phyloP scores from a whole-genome alignment of 2,329 filamentous ascomycete genomes.

The Orbilia javanica region DNA sequence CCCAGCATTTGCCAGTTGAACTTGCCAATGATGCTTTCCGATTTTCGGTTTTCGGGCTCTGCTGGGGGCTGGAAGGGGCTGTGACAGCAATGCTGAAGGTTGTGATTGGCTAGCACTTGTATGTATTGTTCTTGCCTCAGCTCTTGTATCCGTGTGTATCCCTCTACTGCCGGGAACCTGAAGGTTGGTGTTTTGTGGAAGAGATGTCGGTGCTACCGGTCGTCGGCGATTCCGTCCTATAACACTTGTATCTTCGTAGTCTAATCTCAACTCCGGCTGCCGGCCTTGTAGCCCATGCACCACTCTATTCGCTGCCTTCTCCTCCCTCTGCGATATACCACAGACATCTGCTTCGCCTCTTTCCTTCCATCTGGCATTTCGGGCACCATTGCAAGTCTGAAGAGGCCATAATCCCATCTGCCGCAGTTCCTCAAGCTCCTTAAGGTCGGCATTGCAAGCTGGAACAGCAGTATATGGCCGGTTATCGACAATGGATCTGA shows the following conservation, averaged over 20 bases:
- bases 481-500: conserved; percentile 59
- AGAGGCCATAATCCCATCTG: conserved; percentile 46
- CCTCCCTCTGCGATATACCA: conserved; percentile 36
- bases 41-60: conserved; percentile 14
- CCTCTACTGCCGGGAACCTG: conserved; percentile 1
- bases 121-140: conserved; percentile 22
- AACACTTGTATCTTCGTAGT: conserved; percentile 54
- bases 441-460: conserved; percentile 40
- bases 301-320: conserved; percentile 27
- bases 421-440: conserved; percentile 42
- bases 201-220: background rate
- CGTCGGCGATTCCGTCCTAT: conserved; percentile 41
- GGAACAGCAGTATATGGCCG: conserved; percentile 48
- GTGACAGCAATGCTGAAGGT: conserved; percentile 24
- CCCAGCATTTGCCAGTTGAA: conserved; percentile 30
- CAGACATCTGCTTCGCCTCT: conserved; percentile 44
- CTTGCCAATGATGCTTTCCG: conserved; percentile 38
- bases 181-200: background rate
- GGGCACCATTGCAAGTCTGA: conserved; percentile 44
- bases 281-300: conserved; percentile 45
- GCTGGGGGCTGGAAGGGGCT: background rate
- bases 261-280: conserved; percentile 44
- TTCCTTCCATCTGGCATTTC: conserved; percentile 36
- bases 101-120: conserved; percentile 21
- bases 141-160: conserved; percentile 34